A percentile compares a stretch with the other conserved stretches of the same genome.
These are phyloP conservation scores for Mortierella claussenii DNA, from an alignment of 192 early-diverging fungal species.

Conservation along the genomic window DNA sequence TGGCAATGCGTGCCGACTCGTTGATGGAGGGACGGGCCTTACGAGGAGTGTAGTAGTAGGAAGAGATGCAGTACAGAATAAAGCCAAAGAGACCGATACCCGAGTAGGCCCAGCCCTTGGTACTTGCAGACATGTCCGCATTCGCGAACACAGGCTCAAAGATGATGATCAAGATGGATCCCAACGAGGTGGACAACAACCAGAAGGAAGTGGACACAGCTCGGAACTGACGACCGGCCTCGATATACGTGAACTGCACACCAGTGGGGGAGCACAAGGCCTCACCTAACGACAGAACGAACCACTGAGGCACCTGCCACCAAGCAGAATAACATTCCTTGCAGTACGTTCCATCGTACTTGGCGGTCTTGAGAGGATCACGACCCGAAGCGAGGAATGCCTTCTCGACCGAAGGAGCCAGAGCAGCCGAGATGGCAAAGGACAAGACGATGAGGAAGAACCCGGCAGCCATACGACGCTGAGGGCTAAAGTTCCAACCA, in stretches of 20 bases:
- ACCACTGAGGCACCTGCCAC: conserved; percentile 60
- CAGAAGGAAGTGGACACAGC: conserved; percentile 66
- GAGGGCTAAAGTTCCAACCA: conserved; percentile 47
- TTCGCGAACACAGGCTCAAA: conserved; percentile 31
- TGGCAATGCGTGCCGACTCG: conserved; percentile 45
- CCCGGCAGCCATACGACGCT: conserved; percentile 67
- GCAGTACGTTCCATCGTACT: conserved; percentile 40
- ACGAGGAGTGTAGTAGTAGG: conserved; percentile 38
- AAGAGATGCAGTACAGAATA: conserved; percentile 31
- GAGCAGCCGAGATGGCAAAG: conserved; percentile 50
- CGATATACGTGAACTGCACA: conserved; percentile 72
- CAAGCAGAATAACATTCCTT: conserved; percentile 40
- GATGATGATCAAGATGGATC: conserved; percentile 50
- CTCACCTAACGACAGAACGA: conserved; percentile 68
- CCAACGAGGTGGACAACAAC: conserved; percentile 61
- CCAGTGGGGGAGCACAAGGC: conserved; percentile 67
- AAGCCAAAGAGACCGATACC: conserved; percentile 49
- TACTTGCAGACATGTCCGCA: not conserved
- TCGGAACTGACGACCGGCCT: conserved; percentile 71
- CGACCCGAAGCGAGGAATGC: conserved; percentile 14
- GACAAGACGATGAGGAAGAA: conserved; percentile 61
- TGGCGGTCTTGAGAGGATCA: not conserved
- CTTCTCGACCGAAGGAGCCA: conserved; percentile 36
- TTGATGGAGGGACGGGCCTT: conserved; percentile 48
- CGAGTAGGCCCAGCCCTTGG: conserved; percentile 40